Base-by-base conservation (phyloP, 169 alveolate species). In the Eimeria nieschulzi region DNA sequence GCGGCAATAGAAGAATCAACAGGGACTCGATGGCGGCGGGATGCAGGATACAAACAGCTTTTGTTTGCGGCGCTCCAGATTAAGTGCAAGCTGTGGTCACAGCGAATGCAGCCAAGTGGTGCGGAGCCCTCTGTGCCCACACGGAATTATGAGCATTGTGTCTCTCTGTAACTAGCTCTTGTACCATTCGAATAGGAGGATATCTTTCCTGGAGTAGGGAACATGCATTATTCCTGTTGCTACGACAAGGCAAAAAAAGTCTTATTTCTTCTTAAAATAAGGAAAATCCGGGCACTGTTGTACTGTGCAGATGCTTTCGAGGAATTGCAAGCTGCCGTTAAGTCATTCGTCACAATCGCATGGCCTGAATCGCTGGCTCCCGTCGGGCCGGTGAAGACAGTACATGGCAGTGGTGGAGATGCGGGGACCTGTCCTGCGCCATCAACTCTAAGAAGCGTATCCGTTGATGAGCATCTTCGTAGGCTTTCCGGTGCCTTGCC, bases 301-400 rank as follows among this genome's bases (percentile, higher is more conserved):
- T 33, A 25, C 54, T 78, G 68, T n/a, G 39, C 86, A 78, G 86
- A 78, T 78, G 86, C 86, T 7, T 78, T 78, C 19, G 86, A 78
- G 53, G 86, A 54, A 54, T 51, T 78, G 71, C 66, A 78, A 7
- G 26, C 7, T 9, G 86, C 86, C 2, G 86, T 78, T 51, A 78
- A 78, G 53, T 39, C 71, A 54, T 78, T 78, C 23, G 53, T 23
- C 10, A 53, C 86, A 33, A 51, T 64, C 33, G 86, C 55, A n/a
- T 78, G 70, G 86, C 86, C 53, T 9, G 66, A n/a, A 9, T 6
- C 86, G 33, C 51, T 23, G 5, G 39, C 76, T 66, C 76, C 17
- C 76, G 76, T 19, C 21, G 39, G 51, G 68, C 68, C 68, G 68
- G n/a, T 19, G 15, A 59, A 59, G 23, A 19, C 68, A 59, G 68